These are phyloP conservation scores for Ballota nigra DNA, from an alignment of 257 asterid genomes.

Conservation along the genomic window DNA sequence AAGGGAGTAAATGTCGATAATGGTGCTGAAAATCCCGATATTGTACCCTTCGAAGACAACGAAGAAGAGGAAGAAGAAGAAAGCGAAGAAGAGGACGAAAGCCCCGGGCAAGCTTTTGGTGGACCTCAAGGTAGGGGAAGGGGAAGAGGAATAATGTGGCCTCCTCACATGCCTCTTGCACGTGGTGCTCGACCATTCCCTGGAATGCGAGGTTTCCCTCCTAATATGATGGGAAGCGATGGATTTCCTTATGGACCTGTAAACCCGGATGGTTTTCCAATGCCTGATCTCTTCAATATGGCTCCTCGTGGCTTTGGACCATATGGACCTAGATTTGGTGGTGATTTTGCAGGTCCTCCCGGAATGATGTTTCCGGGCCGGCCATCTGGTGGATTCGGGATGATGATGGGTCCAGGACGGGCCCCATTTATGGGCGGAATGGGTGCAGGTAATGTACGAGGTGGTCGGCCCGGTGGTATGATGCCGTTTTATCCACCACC, in stretches of 20 bases:
- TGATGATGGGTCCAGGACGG: slow-evolving; percentile 85
- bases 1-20: slow-evolving; percentile 66
- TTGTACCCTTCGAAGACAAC: slow-evolving; percentile 81
- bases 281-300: slow-evolving; percentile 78
- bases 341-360: slow-evolving; percentile 67
- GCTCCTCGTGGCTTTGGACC: slow-evolving; percentile 77
- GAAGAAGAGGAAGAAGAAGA: slow-evolving; percentile 95
- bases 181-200: slow-evolving; percentile 70
- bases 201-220: slow-evolving; percentile 72
- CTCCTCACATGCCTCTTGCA: slow-evolving; percentile 71
- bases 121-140: slow-evolving; percentile 76
- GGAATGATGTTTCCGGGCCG: slow-evolving; percentile 83
- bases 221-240: slow-evolving; percentile 70
- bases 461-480: slow-evolving; percentile 55
- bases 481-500: slow-evolving; percentile 70
- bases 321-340: slow-evolving; percentile 74
- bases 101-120: slow-evolving; percentile 43
- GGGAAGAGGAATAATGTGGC: slow-evolving; percentile 91
- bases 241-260: slow-evolving; percentile 68
- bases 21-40: slow-evolving; percentile 69
- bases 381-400: slow-evolving; percentile 79
- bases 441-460: slow-evolving; percentile 42
- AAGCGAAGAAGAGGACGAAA: slow-evolving; percentile 81
- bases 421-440: slow-evolving; percentile 72
- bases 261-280: slow-evolving; percentile 72